Conservation (phyloP, 164 flowering plant genomes). For the Stephania cephalantha region DNA sequence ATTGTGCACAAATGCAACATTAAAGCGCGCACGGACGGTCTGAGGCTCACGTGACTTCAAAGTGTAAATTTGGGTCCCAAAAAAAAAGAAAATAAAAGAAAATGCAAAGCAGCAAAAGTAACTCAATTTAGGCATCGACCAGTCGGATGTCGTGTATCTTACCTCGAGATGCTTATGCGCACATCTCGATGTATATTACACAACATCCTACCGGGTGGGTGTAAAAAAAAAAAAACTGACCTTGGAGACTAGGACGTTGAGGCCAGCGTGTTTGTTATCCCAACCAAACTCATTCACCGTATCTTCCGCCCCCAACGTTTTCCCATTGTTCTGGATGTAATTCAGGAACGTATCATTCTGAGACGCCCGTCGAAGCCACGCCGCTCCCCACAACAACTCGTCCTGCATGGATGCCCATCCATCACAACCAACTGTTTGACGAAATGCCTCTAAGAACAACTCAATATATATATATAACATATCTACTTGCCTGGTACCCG, state of each 20-base stretch:
- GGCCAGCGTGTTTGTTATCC: constrained; percentile 97
- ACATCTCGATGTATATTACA: too few species aligned
- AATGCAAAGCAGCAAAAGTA: too few species aligned
- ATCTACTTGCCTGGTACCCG: constrained; percentile 68
- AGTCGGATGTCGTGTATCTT: too few species aligned
- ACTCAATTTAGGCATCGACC: too few species aligned
- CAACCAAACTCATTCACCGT: constrained; percentile 89
- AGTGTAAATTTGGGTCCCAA: too few species aligned
- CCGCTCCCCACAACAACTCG: constrained; percentile 97
- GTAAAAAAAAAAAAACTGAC: constrained; percentile 18
- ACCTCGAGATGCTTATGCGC: too few species aligned
- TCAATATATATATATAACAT: too few species aligned
- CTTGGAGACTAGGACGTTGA: constrained; percentile 86
- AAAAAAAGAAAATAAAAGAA: too few species aligned
- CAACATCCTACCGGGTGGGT: too few species aligned
- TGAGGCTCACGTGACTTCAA: too few species aligned
- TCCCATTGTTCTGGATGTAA: constrained; percentile 69
- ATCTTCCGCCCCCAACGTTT: constrained; percentile 85
- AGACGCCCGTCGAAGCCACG: constrained; percentile 86
- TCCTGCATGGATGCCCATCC: constrained; percentile 70
- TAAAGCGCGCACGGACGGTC: too few species aligned
- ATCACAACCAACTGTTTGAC: not conserved
- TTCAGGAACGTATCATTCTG: constrained; percentile 47
- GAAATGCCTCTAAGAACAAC: not conserved
- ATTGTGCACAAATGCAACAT: too few species aligned